Percentiles rank a stretch among this genome's conserved stretches.
Conservation (phyloP, 768 basidiomycete genomes). For the Termitomyces bulborhizus region DNA sequence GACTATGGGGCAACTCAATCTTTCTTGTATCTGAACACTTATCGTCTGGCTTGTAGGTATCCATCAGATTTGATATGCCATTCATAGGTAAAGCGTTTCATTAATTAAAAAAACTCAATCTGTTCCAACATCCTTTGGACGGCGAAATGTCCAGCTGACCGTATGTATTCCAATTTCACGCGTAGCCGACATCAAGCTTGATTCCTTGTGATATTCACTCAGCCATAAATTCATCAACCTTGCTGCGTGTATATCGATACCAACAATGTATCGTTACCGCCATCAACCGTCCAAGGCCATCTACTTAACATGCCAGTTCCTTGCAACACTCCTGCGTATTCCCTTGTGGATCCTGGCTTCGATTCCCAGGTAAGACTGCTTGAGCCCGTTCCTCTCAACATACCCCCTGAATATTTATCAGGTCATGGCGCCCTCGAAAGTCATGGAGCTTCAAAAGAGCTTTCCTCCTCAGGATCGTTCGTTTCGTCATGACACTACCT, state of each 20-base stretch:
- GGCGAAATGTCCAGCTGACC: neutral
- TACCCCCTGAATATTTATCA: conserved; percentile 11
- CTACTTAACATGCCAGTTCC: conserved; percentile 37
- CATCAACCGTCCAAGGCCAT: conserved; percentile 45
- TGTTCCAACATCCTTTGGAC: neutral
- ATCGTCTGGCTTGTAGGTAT: neutral
- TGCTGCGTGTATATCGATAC: too few species aligned
- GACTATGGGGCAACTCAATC: neutral
- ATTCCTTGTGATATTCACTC: neutral
- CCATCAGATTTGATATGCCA: neutral
- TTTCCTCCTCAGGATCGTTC: conserved; percentile 29
- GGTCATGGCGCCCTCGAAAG: conserved; percentile 35
- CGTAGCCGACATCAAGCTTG: too few species aligned
- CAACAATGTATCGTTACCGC: conserved; percentile 27
- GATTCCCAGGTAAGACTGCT: conserved; percentile 24
- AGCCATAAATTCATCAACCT: neutral
- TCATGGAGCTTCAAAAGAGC: conserved; percentile 40
- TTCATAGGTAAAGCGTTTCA: neutral
- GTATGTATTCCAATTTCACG: neutral
- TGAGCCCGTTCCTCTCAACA: neutral
- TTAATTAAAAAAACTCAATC: neutral
- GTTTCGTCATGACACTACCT: conserved; percentile 18
- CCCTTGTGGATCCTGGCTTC: conserved; percentile 43
- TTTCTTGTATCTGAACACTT: too few species aligned
- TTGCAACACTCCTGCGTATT: conserved; percentile 33